phyloP scores from a whole-genome alignment of 345 rosid species.

The Cochlearia excelsa region DNA sequence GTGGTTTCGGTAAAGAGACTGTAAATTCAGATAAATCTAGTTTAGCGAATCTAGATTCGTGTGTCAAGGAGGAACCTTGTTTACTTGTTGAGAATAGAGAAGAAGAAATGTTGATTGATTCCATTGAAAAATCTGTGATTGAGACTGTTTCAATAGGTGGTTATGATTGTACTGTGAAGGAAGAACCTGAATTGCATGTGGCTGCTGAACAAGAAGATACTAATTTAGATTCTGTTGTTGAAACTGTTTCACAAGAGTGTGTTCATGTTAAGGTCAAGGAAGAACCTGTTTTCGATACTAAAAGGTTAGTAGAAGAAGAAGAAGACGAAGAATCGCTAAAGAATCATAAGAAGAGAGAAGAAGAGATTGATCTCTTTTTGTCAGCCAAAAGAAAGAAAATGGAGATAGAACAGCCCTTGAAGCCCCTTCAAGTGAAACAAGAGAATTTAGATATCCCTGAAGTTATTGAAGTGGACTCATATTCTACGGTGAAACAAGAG shows the following conservation, averaged over 20 bases:
- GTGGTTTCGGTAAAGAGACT: conserved; percentile 3
- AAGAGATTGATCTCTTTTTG: neutral
- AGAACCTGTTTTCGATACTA: conserved; percentile 10
- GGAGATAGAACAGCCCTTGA: neutral
- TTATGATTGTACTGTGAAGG: neutral
- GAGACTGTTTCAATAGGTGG: conserved; percentile 8
- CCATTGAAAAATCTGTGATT: neutral
- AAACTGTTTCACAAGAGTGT: conserved; percentile 15
- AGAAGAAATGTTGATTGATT: conserved; percentile 11
- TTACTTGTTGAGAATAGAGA: neutral
- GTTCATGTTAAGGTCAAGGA: conserved; percentile 12
- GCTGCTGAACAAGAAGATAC: conserved; percentile 10
- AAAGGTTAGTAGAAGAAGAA: neutral
- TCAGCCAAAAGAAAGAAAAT: too few relatives aligned
- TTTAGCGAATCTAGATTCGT: neutral
- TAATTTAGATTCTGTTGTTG: neutral
- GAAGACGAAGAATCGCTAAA: neutral
- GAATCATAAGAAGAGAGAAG: too few relatives aligned
- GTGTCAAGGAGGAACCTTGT: conserved; percentile 13
- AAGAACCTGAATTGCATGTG: conserved; percentile 1
- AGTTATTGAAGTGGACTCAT: conserved; percentile 13
- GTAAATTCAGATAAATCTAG: conserved; percentile 14
- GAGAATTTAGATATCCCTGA: conserved; percentile 10
- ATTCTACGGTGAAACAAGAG: conserved; percentile 13
- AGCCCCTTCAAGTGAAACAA: conserved; percentile 8